Evolutionary conservation across 75 land plant species (phyloP).

Genomic region (Chamaecyparis obtusa): DNA sequence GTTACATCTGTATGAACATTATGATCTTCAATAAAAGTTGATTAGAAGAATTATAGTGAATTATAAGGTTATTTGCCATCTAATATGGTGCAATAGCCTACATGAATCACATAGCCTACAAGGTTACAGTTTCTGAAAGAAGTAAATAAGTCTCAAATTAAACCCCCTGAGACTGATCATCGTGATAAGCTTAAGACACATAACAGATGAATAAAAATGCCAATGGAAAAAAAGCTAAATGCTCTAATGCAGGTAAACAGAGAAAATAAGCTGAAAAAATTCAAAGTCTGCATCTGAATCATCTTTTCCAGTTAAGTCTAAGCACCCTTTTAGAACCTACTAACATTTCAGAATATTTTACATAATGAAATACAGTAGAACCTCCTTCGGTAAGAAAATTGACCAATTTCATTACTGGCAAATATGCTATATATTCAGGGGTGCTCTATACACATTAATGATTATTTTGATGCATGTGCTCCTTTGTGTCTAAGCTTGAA

Average conservation of each 20-base stretch:
- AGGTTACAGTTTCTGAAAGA: not conserved
- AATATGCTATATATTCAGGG: not conserved
- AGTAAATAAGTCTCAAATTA: not conserved
- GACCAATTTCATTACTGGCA: not conserved
- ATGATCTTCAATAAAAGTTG: too few species aligned
- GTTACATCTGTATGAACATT: too few species aligned
- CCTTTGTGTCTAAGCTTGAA: not conserved
- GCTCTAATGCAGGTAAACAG: not conserved
- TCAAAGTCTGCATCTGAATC: not conserved
- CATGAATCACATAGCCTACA: not conserved
- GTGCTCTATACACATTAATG: not conserved
- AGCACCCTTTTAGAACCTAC: not conserved
- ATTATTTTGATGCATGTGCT: too few species aligned
- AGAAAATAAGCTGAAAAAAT: not conserved
- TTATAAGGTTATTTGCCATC: too few species aligned
- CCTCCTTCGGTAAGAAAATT: not conserved
- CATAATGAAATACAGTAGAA: not conserved
- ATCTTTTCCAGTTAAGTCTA: not conserved
- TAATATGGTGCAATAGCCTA: not conserved
- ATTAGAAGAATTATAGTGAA: too few species aligned
- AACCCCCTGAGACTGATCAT: not conserved
- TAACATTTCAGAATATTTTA: not conserved
- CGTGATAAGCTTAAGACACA: not conserved
- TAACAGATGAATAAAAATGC: not conserved
- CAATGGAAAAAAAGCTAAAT: not conserved